Evolutionary conservation across 1,284 basidiomycete genomes (phyloP).

Genomic region (Cutaneotrichosporon sp.): DNA sequence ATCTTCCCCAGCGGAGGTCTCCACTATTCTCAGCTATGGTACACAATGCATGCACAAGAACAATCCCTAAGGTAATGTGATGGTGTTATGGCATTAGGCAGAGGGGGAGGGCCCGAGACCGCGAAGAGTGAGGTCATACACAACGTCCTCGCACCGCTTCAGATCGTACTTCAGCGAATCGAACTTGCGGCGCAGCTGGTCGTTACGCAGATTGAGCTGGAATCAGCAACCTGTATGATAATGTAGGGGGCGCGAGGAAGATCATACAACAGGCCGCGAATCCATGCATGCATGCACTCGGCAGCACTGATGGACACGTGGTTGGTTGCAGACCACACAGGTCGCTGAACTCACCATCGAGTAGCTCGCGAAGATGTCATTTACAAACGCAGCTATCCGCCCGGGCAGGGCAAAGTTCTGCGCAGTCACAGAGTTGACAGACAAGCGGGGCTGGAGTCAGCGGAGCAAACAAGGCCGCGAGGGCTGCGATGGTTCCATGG

Average conservation of each 20-base stretch:
- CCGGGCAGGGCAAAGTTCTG: conserved; percentile 46
- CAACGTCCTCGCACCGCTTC: conserved; percentile 49
- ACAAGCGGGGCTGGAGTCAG: conserved; percentile 43
- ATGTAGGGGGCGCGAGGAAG: too few species aligned
- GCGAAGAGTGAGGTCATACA: conserved; percentile 46
- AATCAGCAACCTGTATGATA: neutral
- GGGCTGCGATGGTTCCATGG: too few species aligned
- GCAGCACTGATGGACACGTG: too few species aligned
- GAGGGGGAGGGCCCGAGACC: conserved; percentile 2
- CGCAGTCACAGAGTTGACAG: conserved; percentile 48
- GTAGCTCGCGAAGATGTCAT: conserved; percentile 49
- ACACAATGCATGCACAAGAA: neutral
- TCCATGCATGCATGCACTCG: too few species aligned
- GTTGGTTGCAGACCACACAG: too few species aligned
- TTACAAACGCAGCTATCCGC: conserved; percentile 48
- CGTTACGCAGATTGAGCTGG: conserved; percentile 49
- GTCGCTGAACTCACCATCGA: conserved; percentile 37
- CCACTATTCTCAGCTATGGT: too few species aligned
- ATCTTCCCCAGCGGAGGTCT: too few species aligned
- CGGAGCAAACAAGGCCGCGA: too few species aligned
- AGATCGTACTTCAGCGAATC: conserved; percentile 50
- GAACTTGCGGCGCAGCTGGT: conserved; percentile 45
- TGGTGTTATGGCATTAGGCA: too few species aligned
- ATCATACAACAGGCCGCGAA: too few species aligned
- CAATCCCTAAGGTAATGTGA: too few species aligned